phyloP scores from a whole-genome alignment of 768 basidiomycete genomes.

The Hortiboletus campestris region DNA sequence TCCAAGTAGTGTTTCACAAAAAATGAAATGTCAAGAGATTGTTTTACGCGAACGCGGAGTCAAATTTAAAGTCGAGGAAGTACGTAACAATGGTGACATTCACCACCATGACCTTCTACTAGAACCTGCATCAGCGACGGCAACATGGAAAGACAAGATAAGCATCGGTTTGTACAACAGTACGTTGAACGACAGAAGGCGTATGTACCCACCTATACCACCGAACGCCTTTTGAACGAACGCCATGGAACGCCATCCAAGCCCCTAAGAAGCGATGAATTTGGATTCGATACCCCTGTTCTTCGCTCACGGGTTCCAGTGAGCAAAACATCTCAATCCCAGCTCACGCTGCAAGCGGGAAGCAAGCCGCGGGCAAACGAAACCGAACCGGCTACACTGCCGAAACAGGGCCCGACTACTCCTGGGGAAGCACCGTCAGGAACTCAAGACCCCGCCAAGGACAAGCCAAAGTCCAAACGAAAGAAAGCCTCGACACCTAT shows the following conservation, averaged over 20 bases:
- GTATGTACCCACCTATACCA: conserved; percentile 43
- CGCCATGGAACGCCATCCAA: conserved; percentile 12
- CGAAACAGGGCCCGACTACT: background rate
- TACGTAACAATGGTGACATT: conserved; percentile 8
- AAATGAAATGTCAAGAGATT: background rate
- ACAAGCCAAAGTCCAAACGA: conserved; percentile 27
- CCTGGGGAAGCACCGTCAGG: background rate
- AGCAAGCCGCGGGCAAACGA: background rate
- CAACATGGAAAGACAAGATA: conserved; percentile 36
- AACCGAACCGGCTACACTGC: background rate
- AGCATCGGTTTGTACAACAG: conserved; percentile 38
- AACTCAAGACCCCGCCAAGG: conserved; percentile 8
- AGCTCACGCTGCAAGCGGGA: background rate
- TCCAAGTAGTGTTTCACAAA: background rate
- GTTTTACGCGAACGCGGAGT: background rate
- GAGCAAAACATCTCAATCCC: conserved; percentile 2
- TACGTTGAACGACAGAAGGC: conserved; percentile 51
- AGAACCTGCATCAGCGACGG: background rate
- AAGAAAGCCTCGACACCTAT: conserved; percentile 13
- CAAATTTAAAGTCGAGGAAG: background rate
- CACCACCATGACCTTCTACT: background rate
- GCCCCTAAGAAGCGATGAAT: conserved; percentile 13
- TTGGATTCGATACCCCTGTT: conserved; percentile 55
- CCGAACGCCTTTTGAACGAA: conserved; percentile 34
- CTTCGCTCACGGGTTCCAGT: conserved; percentile 45